Conservation (phyloP, 805 yeast species). For the Starmerella bombi region DNA sequence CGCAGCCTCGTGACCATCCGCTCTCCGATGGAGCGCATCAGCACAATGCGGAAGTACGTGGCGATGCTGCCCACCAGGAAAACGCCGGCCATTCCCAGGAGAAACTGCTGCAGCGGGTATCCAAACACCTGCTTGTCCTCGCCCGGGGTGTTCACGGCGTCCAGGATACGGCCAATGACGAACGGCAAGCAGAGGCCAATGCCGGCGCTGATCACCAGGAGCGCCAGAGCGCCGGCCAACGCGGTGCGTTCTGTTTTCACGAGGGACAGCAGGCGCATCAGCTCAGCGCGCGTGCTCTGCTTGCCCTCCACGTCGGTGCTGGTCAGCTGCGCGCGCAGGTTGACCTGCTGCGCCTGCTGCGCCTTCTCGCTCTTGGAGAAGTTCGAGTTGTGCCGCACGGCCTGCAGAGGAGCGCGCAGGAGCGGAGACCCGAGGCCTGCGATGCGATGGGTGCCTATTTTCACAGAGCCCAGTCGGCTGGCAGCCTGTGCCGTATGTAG, state of each 20-base stretch:
- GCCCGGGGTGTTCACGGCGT: constrained; percentile 39
- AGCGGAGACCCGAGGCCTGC: too few species aligned
- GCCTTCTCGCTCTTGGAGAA: constrained; percentile 24
- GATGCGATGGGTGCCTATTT: too few species aligned
- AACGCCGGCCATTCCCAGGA: constrained; percentile 43
- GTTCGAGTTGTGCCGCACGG: constrained; percentile 5
- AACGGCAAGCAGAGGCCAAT: constrained; percentile 72
- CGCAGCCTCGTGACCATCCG: constrained; percentile 73
- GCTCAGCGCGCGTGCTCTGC: constrained; percentile 27
- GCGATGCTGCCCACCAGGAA: constrained; percentile 66
- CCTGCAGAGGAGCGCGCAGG: too few species aligned
- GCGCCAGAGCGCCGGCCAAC: constrained; percentile 45
- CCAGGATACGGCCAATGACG: constrained; percentile 75
- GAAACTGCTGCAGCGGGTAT: constrained; percentile 49
- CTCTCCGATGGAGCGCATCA: constrained; percentile 72
- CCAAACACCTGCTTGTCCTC: constrained; percentile 39
- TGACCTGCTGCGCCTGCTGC: constrained; percentile 22
- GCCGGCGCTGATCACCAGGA: constrained; percentile 58
- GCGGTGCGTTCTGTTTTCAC: constrained; percentile 45
- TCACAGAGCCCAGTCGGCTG: too few species aligned
- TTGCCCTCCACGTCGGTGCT: constrained; percentile 4
- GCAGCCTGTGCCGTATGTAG: too few species aligned
- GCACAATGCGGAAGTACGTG: constrained; percentile 65
- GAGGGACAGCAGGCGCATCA: constrained; percentile 39
- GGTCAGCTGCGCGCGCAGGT: constrained; percentile 25